phyloP scores from a whole-genome alignment of 176 grass and related monocot species.

The Musa schizocarpa region DNA sequence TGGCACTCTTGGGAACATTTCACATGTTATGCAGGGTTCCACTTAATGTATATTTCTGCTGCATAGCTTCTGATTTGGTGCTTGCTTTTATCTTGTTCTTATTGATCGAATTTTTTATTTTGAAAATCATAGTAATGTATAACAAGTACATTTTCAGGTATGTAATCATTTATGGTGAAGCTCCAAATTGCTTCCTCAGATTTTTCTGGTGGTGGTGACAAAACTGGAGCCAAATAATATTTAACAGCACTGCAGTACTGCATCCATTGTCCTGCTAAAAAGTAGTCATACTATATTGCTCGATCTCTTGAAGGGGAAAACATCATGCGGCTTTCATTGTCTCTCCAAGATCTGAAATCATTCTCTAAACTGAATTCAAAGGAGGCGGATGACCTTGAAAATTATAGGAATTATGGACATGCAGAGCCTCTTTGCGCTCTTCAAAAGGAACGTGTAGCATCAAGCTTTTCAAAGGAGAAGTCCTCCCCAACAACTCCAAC shows the following conservation, averaged over 20 bases:
- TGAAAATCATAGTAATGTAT: neutral
- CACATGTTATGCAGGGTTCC: neutral
- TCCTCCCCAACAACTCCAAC: constrained; percentile 70
- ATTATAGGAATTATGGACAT: constrained; percentile 38
- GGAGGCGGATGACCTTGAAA: constrained; percentile 45
- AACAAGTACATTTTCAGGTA: neutral
- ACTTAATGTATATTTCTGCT: neutral
- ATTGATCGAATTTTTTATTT: neutral
- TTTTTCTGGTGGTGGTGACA: neutral
- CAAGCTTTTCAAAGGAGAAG: constrained; percentile 93
- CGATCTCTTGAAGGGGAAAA: neutral
- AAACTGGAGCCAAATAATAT: constrained; percentile 9
- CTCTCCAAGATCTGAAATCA: constrained; percentile 78
- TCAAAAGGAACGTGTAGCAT: constrained; percentile 50
- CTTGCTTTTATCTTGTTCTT: neutral
- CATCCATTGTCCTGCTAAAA: neutral
- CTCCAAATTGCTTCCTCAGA: neutral
- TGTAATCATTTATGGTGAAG: neutral
- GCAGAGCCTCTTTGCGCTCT: constrained; percentile 48
- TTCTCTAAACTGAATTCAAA: constrained; percentile 50
- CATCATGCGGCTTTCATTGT: constrained; percentile 69
- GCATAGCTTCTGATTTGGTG: neutral
- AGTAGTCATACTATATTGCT: neutral
- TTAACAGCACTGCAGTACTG: neutral
- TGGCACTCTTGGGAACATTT: neutral